Evolutionary conservation across 176 grass and related monocot species (phyloP).

Genomic region (Eleusine indica): DNA sequence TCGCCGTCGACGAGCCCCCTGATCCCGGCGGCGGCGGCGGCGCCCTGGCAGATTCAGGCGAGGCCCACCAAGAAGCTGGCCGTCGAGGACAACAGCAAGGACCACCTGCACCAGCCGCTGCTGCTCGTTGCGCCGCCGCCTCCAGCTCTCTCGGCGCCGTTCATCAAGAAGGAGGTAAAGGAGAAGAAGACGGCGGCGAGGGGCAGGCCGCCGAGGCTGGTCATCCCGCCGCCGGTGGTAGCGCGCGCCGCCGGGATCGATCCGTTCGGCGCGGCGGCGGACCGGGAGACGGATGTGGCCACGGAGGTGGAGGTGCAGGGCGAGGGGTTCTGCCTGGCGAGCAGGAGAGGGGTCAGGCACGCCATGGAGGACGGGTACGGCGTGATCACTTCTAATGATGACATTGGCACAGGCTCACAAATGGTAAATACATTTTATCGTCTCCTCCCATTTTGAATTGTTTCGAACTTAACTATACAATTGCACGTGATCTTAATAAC

Average conservation of each 20-base stretch:
- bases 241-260: neutral
- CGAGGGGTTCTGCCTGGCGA: constrained; percentile 56
- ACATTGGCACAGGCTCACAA: constrained; percentile 34
- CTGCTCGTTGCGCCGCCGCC: neutral
- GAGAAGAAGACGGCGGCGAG: constrained; percentile 18
- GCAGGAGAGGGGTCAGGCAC: constrained; percentile 58
- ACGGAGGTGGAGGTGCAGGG: constrained; percentile 50
- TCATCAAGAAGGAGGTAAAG: neutral
- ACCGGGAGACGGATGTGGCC: constrained; percentile 28
- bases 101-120: neutral
- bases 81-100: constrained; percentile 5
- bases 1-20: neutral
- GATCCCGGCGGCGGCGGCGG: neutral
- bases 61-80: neutral
- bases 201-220: constrained; percentile 56
- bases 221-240: constrained; percentile 48
- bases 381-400: neutral
- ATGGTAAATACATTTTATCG: constrained; percentile 45
- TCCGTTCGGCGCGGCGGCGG: constrained; percentile 28
- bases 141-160: neutral
- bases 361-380: constrained; percentile 83
- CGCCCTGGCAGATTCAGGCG: neutral
- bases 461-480: too few relatives aligned
- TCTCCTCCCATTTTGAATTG: too few relatives aligned
- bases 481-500: neutral